These are phyloP conservation scores for Phytophthora capsici DNA, from an alignment of 352 stramenopile species.

Conservation along the genomic window DNA sequence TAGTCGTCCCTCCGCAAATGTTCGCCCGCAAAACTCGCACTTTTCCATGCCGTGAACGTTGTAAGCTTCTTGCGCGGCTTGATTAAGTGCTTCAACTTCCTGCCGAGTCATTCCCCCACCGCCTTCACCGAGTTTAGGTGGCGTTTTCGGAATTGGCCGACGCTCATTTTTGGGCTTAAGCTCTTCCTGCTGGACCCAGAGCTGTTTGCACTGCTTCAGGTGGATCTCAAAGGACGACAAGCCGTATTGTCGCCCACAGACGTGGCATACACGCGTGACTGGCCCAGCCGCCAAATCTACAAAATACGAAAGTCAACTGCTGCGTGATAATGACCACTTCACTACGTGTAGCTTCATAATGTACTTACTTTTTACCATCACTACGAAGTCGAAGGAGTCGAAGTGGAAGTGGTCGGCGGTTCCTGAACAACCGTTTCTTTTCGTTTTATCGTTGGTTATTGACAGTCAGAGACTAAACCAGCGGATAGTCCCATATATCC, in stretches of 20 bases:
- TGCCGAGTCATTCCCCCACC: conserved; percentile 51
- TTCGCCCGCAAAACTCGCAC: conserved; percentile 75
- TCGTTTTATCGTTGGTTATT: conserved; percentile 7
- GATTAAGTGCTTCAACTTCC: conserved; percentile 74
- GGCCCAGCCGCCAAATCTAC: conserved; percentile 53
- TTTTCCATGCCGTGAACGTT: conserved; percentile 84
- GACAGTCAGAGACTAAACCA: conserved; percentile 24
- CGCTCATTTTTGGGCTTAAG: conserved; percentile 69
- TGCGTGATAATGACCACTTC: too few species aligned
- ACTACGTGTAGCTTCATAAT: neutral
- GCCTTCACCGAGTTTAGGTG: conserved; percentile 46
- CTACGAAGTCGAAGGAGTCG: neutral
- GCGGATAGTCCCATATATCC: conserved; percentile 72
- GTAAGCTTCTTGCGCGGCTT: conserved; percentile 66
- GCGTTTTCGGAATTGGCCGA: conserved; percentile 70
- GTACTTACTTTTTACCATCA: neutral
- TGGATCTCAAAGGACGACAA: conserved; percentile 87
- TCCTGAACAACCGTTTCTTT: conserved; percentile 14
- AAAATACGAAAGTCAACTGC: neutral
- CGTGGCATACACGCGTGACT: conserved; percentile 79
- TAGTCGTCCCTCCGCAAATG: conserved; percentile 76
- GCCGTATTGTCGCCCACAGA: conserved; percentile 80
- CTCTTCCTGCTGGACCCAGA: conserved; percentile 80
- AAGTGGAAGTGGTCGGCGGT: conserved; percentile 3
- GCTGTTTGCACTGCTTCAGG: conserved; percentile 86